Percentiles rank a stretch among this genome's conserved stretches.
These are phyloP conservation scores for Trypanosomatidae sp. DNA, from an alignment of 208 protist species.

Conservation along the genomic window DNA sequence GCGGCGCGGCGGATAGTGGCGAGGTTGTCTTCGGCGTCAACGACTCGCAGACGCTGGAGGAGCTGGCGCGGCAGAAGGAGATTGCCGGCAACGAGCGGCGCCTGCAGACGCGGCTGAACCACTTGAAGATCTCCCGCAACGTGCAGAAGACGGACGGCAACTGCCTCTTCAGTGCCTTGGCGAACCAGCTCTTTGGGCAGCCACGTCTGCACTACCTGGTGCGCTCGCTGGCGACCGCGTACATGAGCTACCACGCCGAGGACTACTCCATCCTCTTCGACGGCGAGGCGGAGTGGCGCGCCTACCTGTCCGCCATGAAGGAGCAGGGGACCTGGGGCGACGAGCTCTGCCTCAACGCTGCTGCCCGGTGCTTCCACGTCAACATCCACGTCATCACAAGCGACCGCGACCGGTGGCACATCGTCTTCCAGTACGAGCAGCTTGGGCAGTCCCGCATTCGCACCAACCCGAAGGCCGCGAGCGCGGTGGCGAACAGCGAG, in stretches of 20 bases:
- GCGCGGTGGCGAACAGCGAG: slow-evolving; percentile 3
- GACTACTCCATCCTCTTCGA: slow-evolving; percentile 79
- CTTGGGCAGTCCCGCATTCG: slow-evolving; percentile 35
- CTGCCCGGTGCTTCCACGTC: slow-evolving; percentile 77
- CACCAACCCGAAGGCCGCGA: background rate
- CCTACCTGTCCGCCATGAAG: slow-evolving; percentile 62
- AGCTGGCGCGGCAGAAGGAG: slow-evolving; percentile 52
- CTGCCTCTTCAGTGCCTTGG: slow-evolving; percentile 77
- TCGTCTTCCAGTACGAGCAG: slow-evolving; percentile 79
- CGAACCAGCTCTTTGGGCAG: slow-evolving; percentile 77
- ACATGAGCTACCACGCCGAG: slow-evolving; percentile 59
- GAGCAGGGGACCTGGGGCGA: slow-evolving; percentile 75
- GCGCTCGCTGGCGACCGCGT: slow-evolving; percentile 57
- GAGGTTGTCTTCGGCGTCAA: slow-evolving; percentile 73
- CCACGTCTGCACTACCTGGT: slow-evolving; percentile 58
- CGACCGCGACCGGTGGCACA: slow-evolving; percentile 65
- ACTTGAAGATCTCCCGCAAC: slow-evolving; percentile 40
- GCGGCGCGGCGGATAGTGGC: background rate
- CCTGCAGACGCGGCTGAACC: slow-evolving; percentile 44
- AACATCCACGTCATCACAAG: slow-evolving; percentile 90
- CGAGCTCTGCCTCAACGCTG: slow-evolving; percentile 84
- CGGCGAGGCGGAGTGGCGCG: slow-evolving; percentile 47
- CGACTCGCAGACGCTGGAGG: slow-evolving; percentile 59
- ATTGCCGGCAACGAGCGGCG: slow-evolving; percentile 48
- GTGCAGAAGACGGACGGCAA: slow-evolving; percentile 76